These are phyloP conservation scores for Globisporangium alternatum DNA, from an alignment of 352 stramenopile genomes.

Conservation along the genomic window DNA sequence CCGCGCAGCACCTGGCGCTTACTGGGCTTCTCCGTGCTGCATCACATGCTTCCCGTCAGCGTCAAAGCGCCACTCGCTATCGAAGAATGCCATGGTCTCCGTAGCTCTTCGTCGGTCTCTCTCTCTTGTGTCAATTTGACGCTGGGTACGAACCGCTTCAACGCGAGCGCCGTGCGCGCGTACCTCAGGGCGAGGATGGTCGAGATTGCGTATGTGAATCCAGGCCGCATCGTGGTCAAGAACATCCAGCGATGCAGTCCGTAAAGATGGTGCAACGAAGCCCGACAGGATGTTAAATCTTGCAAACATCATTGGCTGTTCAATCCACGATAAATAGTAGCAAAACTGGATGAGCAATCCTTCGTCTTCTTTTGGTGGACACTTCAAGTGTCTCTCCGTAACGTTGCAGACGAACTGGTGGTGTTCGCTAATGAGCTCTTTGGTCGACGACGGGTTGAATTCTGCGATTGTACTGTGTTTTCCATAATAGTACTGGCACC, in stretches of 20 bases:
- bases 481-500: background rate
- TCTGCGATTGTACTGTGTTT: background rate
- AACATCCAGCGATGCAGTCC: background rate
- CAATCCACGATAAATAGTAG: background rate
- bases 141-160: conserved; percentile 4
- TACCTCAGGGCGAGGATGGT: conserved; percentile 4
- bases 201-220: background rate
- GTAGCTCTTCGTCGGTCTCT: no score
- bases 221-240: background rate
- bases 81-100: background rate
- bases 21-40: no score
- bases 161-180: conserved; percentile 3
- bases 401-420: background rate
- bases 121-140: background rate
- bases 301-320: background rate
- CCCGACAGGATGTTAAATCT: no score
- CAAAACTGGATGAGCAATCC: background rate
- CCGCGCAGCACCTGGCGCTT: background rate
- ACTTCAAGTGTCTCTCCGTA: background rate
- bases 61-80: conserved; percentile 8
- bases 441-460: background rate
- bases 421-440: background rate
- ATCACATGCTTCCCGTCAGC: background rate
- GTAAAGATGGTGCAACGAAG: background rate
- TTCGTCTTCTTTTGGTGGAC: background rate